Evolutionary conservation across 2,329 filamentous ascomycete genomes (phyloP).

Genomic region (Apiospora phragmitis): DNA sequence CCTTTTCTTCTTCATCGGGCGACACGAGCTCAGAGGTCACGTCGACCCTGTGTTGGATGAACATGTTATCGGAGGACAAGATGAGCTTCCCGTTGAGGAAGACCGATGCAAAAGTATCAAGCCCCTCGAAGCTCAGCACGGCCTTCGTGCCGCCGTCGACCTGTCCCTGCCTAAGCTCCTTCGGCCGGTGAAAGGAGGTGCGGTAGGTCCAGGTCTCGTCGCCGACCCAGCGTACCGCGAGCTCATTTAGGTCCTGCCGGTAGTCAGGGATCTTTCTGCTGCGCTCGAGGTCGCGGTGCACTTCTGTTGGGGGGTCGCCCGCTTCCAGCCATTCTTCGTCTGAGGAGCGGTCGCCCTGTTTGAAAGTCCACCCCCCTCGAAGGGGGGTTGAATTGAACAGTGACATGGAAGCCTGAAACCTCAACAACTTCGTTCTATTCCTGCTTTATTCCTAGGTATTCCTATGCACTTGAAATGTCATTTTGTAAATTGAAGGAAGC

Average conservation of each 20-base stretch:
- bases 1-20: slow-evolving; percentile 39
- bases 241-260: slow-evolving; percentile 62
- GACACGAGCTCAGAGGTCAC: too few species aligned
- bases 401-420: not conserved
- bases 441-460: too few species aligned
- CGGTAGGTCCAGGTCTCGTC: slow-evolving; percentile 62
- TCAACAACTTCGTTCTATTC: too few species aligned
- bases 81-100: slow-evolving; percentile 54
- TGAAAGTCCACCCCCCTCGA: not conserved
- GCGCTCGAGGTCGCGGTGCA: not conserved
- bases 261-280: slow-evolving; percentile 50
- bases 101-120: slow-evolving; percentile 64
- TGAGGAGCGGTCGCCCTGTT: not conserved
- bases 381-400: not conserved
- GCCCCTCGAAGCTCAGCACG: slow-evolving; percentile 61
- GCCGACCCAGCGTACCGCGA: slow-evolving; percentile 61
- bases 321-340: not conserved
- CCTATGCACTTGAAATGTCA: too few species aligned
- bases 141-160: slow-evolving; percentile 29
- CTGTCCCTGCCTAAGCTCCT: not conserved
- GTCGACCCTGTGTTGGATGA: slow-evolving; percentile 56
- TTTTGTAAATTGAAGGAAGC: too few species aligned
- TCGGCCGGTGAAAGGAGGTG: slow-evolving; percentile 33
- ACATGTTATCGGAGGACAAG: slow-evolving; percentile 63
- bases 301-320: not conserved